phyloP scores from a whole-genome alignment of 768 basidiomycete species.

The Tylopilus sp. region DNA sequence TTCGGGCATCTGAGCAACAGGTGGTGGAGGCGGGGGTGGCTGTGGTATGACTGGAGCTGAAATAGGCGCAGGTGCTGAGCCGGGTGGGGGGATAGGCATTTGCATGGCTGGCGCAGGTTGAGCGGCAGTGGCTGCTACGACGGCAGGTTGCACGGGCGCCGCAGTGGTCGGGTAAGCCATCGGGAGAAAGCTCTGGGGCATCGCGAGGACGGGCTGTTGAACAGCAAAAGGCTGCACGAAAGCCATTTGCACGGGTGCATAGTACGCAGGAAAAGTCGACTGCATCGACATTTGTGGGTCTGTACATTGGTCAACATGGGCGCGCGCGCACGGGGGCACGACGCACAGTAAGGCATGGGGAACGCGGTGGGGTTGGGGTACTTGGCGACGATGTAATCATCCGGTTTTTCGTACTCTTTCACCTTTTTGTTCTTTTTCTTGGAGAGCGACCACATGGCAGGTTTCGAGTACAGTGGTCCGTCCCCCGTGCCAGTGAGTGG shows the following conservation, averaged over 20 bases:
- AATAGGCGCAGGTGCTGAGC: not conserved
- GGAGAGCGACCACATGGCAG: conserved; percentile 19
- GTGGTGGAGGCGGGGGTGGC: not conserved
- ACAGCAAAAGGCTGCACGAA: conserved; percentile 19
- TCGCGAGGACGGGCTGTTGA: conserved; percentile 28
- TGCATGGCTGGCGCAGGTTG: conserved; percentile 5
- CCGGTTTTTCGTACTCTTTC: conserved; percentile 18
- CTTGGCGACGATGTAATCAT: conserved; percentile 16
- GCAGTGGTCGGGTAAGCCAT: conserved; percentile 19
- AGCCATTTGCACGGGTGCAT: conserved; percentile 26
- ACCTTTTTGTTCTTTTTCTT: conserved; percentile 17
- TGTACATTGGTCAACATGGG: conserved; percentile 15
- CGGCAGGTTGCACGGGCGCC: conserved; percentile 10
- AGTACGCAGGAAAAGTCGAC: conserved; percentile 25
- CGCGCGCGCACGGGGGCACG: conserved; percentile 1
- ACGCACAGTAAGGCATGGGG: conserved; percentile 24
- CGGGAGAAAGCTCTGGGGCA: conserved; percentile 28
- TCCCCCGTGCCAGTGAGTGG: conserved; percentile 19
- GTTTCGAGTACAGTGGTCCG: conserved; percentile 4
- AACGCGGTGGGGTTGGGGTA: conserved; percentile 9
- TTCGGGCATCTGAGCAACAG: conserved; percentile 26
- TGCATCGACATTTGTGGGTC: conserved; percentile 27
- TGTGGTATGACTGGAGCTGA: not conserved
- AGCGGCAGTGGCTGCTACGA: conserved; percentile 3
- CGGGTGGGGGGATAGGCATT: conserved; percentile 12